Base-by-base conservation (phyloP, 352 stramenopile genomes). In the Phytophthora crassamura region DNA sequence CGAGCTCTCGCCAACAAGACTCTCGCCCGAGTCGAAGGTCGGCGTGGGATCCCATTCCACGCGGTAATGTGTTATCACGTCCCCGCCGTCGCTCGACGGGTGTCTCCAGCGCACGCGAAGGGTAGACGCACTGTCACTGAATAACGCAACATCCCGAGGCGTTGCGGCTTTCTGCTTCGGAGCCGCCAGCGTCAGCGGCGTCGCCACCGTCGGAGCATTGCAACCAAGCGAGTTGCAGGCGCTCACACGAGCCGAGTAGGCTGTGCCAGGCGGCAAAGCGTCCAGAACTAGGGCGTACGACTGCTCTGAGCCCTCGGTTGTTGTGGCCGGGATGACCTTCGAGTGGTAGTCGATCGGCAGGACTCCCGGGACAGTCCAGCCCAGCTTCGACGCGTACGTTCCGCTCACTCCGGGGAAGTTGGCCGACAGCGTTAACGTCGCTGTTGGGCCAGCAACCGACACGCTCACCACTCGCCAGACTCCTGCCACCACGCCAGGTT, bases 11-110 rank as follows among this genome's bases (percentile, higher is more conserved):
- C 80, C 86, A 5, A 16, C 76, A 5, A 39, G 10, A 25, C 39
- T 38, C n/a, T 20, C n/a, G 0, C 82, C 88, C 5, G 84, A 95
- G 50, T 88, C 78, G 64, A 98, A 99, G n/a, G 75, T 85, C 5
- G 84, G 74, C 5, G 64, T 75, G 4, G 73, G 65, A 59, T 99
- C 97, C 97, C 97, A 99, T 72, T 99, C 96, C 6, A 99, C 77
- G 3, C 93, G 77, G 49, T 99, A 99, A 62, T 98, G 97, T 7
- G 91, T 96, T 41, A 99, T 89, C 0, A 80, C 65, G 32, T 97
- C 89, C 3, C 97, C 97, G 14, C 97, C 97, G 62, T 98, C 86
- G 57, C 91, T 97, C 3, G 73, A 30, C 1, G 97, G 96, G 28
- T 97, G 82, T n/a, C 81, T 89, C 82, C 92, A 98, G 3, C 92